These are phyloP conservation scores for Solanum hybrid DNA, from an alignment of 305 asterid genomes.

Conservation along the genomic window DNA sequence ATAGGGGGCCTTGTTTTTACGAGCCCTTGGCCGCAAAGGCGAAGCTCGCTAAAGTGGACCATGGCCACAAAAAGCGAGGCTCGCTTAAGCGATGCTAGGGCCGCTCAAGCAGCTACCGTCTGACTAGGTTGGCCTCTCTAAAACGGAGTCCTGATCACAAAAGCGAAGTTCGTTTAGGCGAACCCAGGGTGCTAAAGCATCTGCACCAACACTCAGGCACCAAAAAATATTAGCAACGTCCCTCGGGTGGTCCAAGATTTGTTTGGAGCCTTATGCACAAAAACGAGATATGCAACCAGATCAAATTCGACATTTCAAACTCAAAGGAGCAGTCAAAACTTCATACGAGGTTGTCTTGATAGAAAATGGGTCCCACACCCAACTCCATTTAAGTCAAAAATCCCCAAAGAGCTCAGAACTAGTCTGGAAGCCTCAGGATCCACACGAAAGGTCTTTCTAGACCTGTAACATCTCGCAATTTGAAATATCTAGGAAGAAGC, in stretches of 20 bases:
- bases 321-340: not conserved
- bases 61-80: not conserved
- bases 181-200: not conserved
- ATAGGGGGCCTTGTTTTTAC: not conserved
- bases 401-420: not conserved
- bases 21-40: not conserved
- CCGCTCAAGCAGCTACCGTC: not conserved
- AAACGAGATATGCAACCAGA: not conserved
- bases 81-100: not conserved
- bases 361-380: not conserved
- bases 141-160: not conserved
- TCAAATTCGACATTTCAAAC: not conserved
- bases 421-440: too few species aligned
- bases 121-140: not conserved
- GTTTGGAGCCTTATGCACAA: not conserved
- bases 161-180: not conserved
- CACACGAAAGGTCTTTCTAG: not conserved
- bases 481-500: too few species aligned
- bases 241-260: too few species aligned
- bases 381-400: not conserved
- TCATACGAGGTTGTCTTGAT: not conserved
- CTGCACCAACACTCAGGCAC: not conserved
- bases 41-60: not conserved
- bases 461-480: too few species aligned
- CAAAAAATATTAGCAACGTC: not conserved